Conservation (phyloP, 768 basidiomycete genomes). For the Amanita brunnescens region DNA sequence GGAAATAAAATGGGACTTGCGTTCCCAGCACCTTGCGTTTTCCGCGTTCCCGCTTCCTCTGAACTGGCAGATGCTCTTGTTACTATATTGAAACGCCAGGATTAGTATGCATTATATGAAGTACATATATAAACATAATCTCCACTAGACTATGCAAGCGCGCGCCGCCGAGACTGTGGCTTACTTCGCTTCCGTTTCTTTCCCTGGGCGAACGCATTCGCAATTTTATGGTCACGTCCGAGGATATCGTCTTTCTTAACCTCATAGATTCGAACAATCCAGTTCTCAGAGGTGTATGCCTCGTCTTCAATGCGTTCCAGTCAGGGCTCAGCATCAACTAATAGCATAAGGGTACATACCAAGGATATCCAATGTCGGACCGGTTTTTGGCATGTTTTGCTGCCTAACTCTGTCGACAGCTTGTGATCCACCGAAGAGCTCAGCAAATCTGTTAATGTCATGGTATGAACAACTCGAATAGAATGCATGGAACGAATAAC, state of each 20-base stretch:
- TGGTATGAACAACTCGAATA: neutral
- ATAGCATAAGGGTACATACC: constrained; percentile 39
- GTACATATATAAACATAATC: neutral
- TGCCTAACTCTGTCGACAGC: constrained; percentile 84
- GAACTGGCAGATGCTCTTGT: too few relatives aligned
- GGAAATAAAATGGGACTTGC: too few relatives aligned
- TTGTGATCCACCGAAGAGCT: constrained; percentile 70
- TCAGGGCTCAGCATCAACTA: neutral
- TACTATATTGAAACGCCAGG: too few relatives aligned
- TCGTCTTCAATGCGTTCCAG: constrained; percentile 65
- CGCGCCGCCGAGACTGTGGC: constrained; percentile 26
- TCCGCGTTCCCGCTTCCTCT: too few relatives aligned
- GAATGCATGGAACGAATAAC: neutral
- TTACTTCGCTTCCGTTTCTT: constrained; percentile 85
- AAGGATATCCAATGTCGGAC: constrained; percentile 81
- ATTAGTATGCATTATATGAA: neutral
- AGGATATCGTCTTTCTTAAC: constrained; percentile 92
- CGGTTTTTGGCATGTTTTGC: constrained; percentile 67
- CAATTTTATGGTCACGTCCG: constrained; percentile 83
- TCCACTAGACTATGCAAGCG: neutral
- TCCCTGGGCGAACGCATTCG: constrained; percentile 76
- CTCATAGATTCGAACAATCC: constrained; percentile 96
- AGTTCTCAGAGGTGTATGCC: constrained; percentile 98
- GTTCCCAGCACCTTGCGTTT: too few relatives aligned
- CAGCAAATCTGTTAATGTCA: constrained; percentile 52